A percentile compares a stretch with the other conserved stretches of the same genome.
These are phyloP conservation scores for Euphorbia lathyris DNA, from an alignment of 345 rosid genomes.

Conservation along the genomic window DNA sequence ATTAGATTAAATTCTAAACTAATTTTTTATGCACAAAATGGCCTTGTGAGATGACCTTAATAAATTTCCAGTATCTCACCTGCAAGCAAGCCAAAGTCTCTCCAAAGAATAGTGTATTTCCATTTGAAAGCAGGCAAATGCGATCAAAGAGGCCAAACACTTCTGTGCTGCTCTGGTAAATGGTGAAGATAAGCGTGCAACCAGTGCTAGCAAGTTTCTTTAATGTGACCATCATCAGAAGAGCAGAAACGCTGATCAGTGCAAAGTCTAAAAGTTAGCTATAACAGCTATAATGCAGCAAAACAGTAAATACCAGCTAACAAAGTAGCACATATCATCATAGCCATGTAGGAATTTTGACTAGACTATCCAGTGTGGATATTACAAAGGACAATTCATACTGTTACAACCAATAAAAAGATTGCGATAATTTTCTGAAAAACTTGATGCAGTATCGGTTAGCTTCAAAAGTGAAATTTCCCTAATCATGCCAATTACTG, in stretches of 20 bases:
- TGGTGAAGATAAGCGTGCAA: conserved; percentile 88
- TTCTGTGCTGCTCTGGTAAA: conserved; percentile 94
- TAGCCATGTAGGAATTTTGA: background rate
- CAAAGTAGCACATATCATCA: conserved; percentile 6
- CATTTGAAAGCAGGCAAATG: conserved; percentile 95
- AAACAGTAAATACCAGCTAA: conserved; percentile 2
- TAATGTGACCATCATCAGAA: conserved; percentile 98
- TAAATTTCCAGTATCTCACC: conserved; percentile 34
- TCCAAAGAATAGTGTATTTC: conserved; percentile 92
- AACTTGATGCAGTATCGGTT: background rate
- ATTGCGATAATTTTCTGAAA: background rate
- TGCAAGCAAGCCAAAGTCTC: conserved; percentile 98
- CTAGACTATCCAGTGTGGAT: background rate
- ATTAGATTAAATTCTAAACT: background rate
- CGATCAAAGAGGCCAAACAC: conserved; percentile 99
- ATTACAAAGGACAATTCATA: background rate
- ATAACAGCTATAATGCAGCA: background rate
- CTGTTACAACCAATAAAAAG: background rate
- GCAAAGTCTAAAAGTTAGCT: conserved; percentile 12
- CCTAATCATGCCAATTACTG: background rate
- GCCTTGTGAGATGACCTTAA: conserved; percentile 2
- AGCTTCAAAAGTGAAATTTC: background rate
- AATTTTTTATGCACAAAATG: background rate
- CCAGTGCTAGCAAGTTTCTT: conserved; percentile 97
- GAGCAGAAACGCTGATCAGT: conserved; percentile 78